Percentiles rank a stretch among this genome's conserved stretches.
These are phyloP conservation scores for Fusarium odoratissimum DNA, from an alignment of 2,329 filamentous ascomycete species.

Conservation along the genomic window DNA sequence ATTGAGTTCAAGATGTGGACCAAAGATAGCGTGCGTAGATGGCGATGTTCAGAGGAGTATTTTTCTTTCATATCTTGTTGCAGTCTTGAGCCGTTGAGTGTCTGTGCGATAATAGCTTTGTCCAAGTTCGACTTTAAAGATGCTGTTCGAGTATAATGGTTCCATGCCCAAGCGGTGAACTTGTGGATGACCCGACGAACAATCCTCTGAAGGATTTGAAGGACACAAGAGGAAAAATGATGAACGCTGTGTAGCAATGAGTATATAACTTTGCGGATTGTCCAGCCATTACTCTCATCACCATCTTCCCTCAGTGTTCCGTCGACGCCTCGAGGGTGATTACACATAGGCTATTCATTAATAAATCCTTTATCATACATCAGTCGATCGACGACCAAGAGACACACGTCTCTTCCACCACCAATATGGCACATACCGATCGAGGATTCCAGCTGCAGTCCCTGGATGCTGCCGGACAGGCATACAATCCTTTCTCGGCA, in stretches of 20 bases:
- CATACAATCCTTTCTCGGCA: not conserved
- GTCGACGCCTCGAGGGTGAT: not conserved
- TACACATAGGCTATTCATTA: not conserved
- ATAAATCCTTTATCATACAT: not conserved
- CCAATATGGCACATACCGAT: not conserved
- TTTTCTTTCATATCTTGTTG: not conserved
- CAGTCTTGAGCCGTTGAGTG: not conserved
- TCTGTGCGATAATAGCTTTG: not conserved
- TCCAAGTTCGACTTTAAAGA: not conserved
- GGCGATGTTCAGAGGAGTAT: not conserved
- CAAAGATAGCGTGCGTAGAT: slow-evolving; percentile 8
- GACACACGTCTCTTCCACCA: not conserved
- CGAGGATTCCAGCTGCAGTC: not conserved
- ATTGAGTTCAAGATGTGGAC: slow-evolving; percentile 16
- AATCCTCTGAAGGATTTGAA: not conserved
- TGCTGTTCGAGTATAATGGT: not conserved
- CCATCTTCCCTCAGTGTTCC: not conserved
- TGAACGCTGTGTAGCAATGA: not conserved
- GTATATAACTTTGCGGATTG: not conserved
- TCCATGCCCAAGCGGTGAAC: not conserved
- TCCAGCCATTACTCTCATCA: not conserved
- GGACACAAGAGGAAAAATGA: not conserved
- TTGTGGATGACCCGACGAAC: not conserved
- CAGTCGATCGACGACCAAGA: not conserved
- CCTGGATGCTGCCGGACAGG: not conserved